Evolutionary conservation across 179 eudicot genomes (phyloP).

Genomic region (Patellifolia procumbens): DNA sequence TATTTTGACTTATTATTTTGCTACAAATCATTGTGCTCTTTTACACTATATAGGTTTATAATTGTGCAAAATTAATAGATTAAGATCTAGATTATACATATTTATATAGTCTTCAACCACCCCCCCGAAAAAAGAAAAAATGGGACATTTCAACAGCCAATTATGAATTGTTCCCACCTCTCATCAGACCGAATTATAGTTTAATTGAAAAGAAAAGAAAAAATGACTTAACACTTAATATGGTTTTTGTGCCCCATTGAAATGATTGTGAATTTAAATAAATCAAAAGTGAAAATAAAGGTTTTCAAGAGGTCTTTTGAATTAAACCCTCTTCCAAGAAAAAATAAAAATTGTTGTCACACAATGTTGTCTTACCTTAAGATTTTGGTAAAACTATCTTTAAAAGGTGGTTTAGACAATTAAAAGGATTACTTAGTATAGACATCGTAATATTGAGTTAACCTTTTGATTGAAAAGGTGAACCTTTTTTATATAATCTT

Average conservation of each 20-base stretch:
- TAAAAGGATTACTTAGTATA: too few relatives aligned
- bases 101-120: not conserved
- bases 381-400: too few relatives aligned
- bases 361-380: too few relatives aligned
- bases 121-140: not conserved
- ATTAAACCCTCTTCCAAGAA: not conserved
- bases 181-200: conserved; percentile 15
- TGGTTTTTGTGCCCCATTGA: not conserved
- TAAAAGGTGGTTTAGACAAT: not conserved
- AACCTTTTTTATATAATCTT: too few relatives aligned
- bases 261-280: conserved; percentile 17
- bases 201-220: not conserved
- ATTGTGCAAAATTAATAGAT: not conserved
- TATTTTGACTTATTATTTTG: conserved; percentile 24
- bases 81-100: conserved; percentile 13
- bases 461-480: too few relatives aligned
- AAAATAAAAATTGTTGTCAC: too few relatives aligned
- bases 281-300: conserved; percentile 4
- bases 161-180: conserved; percentile 12
- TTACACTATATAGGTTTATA: conserved; percentile 10
- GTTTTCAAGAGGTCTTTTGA: not conserved
- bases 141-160: not conserved
- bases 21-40: conserved; percentile 10
- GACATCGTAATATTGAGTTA: too few relatives aligned
- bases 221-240: not conserved